Conservation (phyloP, 1,139 yeast species). For the Lodderomyces theae region DNA sequence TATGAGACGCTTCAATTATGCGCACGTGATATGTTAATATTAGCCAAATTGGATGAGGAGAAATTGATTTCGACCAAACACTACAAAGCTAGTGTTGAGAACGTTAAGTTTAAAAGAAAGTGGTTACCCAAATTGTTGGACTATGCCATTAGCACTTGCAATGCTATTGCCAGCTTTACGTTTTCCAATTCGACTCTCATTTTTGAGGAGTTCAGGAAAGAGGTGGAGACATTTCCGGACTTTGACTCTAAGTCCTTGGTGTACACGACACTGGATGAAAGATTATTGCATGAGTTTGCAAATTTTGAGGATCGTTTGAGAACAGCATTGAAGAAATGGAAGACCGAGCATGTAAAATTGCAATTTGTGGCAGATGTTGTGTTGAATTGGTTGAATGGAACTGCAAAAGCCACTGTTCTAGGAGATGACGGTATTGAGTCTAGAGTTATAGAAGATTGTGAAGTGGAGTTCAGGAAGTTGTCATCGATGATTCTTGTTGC, state of each 20-base stretch:
- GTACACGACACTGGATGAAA: conserved; percentile 16
- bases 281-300: conserved; percentile 22
- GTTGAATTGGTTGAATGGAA: conserved; percentile 33
- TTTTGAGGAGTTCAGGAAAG: conserved; percentile 22
- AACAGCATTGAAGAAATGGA: conserved; percentile 28
- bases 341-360: conserved; percentile 20
- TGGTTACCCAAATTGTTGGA: conserved; percentile 54
- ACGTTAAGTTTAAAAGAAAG: conserved; percentile 18
- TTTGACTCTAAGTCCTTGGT: conserved; percentile 15
- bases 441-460: conserved; percentile 47
- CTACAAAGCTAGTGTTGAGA: conserved; percentile 18
- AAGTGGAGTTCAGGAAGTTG: conserved; percentile 46
- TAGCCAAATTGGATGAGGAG: conserved; percentile 16
- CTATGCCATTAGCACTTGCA: conserved; percentile 39
- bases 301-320: conserved; percentile 19
- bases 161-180: conserved; percentile 18
- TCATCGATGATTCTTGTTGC: conserved; percentile 64
- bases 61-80: conserved; percentile 17
- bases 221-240: conserved; percentile 16
- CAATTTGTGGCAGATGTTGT: conserved; percentile 50
- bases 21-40: conserved; percentile 17
- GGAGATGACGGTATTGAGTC: too few relatives aligned
- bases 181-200: conserved; percentile 13
- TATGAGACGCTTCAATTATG: conserved; percentile 14
- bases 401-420: conserved; percentile 5